Evolutionary conservation across 78 protist genomes (phyloP).

Genomic region (Polysphondylium violaceum): DNA sequence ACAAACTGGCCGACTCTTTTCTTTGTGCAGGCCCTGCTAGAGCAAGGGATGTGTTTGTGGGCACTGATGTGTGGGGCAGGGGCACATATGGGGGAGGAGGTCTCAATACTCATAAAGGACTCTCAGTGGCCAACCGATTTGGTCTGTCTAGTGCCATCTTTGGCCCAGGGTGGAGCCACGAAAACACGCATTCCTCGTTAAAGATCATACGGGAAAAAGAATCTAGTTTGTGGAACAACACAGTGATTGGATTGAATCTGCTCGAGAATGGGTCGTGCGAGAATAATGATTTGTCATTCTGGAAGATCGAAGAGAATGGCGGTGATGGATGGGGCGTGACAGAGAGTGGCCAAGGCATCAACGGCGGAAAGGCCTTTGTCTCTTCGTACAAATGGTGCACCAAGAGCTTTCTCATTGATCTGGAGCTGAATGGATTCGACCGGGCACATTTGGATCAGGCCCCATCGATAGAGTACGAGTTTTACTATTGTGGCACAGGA

Average conservation of each 20-base stretch:
- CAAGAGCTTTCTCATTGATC: background rate
- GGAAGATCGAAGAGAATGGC: background rate
- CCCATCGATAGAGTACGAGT: too few species aligned
- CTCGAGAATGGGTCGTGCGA: constrained; percentile 16
- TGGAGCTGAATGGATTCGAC: background rate
- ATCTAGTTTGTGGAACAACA: constrained; percentile 20
- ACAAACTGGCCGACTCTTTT: background rate
- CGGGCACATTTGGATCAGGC: too few species aligned
- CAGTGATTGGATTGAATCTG: background rate
- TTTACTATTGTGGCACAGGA: too few species aligned
- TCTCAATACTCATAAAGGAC: constrained; percentile 2
- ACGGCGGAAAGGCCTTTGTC: constrained; percentile 12
- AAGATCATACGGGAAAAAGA: constrained; percentile 6
- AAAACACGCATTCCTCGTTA: constrained; percentile 31
- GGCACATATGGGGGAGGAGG: constrained; percentile 46
- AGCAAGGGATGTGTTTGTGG: constrained; percentile 75
- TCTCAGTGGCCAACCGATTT: background rate
- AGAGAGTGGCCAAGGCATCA: background rate
- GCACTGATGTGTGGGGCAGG: constrained; percentile 91
- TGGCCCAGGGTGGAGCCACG: constrained; percentile 91
- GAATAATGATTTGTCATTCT: background rate
- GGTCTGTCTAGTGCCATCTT: constrained; percentile 78
- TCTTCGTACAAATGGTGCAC: constrained; percentile 16
- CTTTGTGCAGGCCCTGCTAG: background rate
- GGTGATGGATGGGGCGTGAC: constrained; percentile 1